Conservation (phyloP, 2,329 filamentous ascomycete species). For the Rhinocladiella similis region DNA sequence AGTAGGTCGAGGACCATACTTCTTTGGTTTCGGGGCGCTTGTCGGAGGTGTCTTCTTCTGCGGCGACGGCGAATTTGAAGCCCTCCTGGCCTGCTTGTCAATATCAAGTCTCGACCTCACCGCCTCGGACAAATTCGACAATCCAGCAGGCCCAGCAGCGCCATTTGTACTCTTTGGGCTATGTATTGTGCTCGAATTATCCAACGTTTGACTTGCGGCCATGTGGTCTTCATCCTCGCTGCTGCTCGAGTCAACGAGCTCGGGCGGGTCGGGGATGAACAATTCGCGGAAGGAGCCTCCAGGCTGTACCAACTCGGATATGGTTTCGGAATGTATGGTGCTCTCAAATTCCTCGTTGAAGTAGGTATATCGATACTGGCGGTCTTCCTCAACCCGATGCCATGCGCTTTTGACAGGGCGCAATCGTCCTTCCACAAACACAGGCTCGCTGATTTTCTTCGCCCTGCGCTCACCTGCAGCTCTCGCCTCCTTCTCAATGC, state of each 20-base stretch:
- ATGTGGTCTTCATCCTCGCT: slow-evolving; percentile 59
- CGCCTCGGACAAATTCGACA: slow-evolving; percentile 5
- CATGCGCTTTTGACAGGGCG: slow-evolving; percentile 73
- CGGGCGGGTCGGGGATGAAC: slow-evolving; percentile 82
- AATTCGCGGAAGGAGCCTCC: slow-evolving; percentile 82
- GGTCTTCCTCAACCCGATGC: slow-evolving; percentile 85
- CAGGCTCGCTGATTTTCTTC: slow-evolving; percentile 91
- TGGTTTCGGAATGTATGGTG: slow-evolving; percentile 93
- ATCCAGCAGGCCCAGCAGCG: not conserved
- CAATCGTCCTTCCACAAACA: slow-evolving; percentile 85
- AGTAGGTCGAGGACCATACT: slow-evolving; percentile 79
- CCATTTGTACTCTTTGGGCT: slow-evolving; percentile 20
- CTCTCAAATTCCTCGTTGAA: slow-evolving; percentile 97
- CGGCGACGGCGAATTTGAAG: slow-evolving; percentile 46
- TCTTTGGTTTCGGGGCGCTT: slow-evolving; percentile 46
- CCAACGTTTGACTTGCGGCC: slow-evolving; percentile 3
- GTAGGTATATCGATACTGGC: slow-evolving; percentile 93
- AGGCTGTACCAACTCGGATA: slow-evolving; percentile 86
- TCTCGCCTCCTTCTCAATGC: slow-evolving; percentile 83
- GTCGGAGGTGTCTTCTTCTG: slow-evolving; percentile 32
- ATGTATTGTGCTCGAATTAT: slow-evolving; percentile 6
- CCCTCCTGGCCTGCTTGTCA: slow-evolving; percentile 18
- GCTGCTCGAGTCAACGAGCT: slow-evolving; percentile 70
- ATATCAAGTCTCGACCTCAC: slow-evolving; percentile 9
- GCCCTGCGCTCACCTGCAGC: slow-evolving; percentile 73